These are phyloP conservation scores for Cryptococcus hybrid DNA, from an alignment of 1,284 basidiomycete genomes.

Conservation along the genomic window DNA sequence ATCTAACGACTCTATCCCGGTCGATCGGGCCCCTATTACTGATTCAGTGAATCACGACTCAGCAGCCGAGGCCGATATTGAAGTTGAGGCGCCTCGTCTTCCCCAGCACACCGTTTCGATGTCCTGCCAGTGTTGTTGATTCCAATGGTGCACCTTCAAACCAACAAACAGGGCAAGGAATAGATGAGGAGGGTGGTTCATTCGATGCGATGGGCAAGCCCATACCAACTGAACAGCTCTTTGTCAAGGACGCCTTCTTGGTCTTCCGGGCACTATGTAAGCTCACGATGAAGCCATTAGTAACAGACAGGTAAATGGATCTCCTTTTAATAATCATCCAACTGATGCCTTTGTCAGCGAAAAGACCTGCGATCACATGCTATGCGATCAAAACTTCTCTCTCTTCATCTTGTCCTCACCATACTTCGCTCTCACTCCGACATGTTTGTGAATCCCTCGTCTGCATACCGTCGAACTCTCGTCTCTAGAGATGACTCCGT, in stretches of 20 bases:
- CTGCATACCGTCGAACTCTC: constrained; percentile 89
- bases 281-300: constrained; percentile 94
- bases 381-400: constrained; percentile 92
- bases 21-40: constrained; percentile 28
- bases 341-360: constrained; percentile 59
- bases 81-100: constrained; percentile 13
- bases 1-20: constrained; percentile 48
- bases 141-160: not conserved
- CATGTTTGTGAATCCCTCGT: constrained; percentile 83
- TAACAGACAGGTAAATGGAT: constrained; percentile 73
- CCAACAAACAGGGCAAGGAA: not conserved
- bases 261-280: constrained; percentile 95
- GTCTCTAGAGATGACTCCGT: constrained; percentile 77
- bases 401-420: constrained; percentile 88
- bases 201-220: constrained; percentile 38
- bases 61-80: not conserved
- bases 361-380: constrained; percentile 89
- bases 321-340: not conserved
- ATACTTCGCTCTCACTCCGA: constrained; percentile 87
- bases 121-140: not conserved
- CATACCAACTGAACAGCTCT: constrained; percentile 63
- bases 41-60: constrained; percentile 4
- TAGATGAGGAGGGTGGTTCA: constrained; percentile 30
- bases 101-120: constrained; percentile 36
- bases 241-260: constrained; percentile 94